Percentiles rank a stretch among this genome's conserved stretches.
These are phyloP conservation scores for Talinum fruticosum DNA, from an alignment of 148 eudicot genomes.

Conservation along the genomic window DNA sequence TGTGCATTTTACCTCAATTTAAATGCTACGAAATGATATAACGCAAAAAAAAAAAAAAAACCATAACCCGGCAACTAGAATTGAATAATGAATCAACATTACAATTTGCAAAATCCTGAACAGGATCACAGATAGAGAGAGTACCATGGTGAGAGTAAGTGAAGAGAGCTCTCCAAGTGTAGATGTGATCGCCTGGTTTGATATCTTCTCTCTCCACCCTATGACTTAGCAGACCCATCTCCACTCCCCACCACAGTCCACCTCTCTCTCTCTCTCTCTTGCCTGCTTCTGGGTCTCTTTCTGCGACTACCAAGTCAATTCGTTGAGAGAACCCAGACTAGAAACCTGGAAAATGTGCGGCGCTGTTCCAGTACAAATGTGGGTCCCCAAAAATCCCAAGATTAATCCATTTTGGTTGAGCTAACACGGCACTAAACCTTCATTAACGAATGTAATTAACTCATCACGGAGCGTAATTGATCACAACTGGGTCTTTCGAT, in stretches of 20 bases:
- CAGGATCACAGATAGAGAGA: neutral
- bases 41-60: neutral
- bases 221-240: constrained; percentile 79
- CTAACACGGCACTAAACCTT: neutral
- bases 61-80: neutral
- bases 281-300: neutral
- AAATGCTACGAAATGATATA: neutral
- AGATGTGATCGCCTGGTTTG: constrained; percentile 88
- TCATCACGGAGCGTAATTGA: neutral
- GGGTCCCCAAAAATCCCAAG: neutral
- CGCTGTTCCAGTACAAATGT: neutral
- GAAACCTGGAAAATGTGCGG: neutral
- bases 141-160: constrained; percentile 95
- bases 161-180: constrained; percentile 94
- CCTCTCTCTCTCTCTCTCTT: neutral
- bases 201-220: constrained; percentile 74
- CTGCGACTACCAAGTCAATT: neutral
- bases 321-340: constrained; percentile 4
- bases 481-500: neutral
- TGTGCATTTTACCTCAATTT: neutral
- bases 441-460: neutral
- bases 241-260: neutral
- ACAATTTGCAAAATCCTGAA: neutral
- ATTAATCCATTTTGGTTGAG: neutral
- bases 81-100: neutral